phyloP scores from a whole-genome alignment of 805 yeast genomes.

The Torulaspora franciscae region DNA sequence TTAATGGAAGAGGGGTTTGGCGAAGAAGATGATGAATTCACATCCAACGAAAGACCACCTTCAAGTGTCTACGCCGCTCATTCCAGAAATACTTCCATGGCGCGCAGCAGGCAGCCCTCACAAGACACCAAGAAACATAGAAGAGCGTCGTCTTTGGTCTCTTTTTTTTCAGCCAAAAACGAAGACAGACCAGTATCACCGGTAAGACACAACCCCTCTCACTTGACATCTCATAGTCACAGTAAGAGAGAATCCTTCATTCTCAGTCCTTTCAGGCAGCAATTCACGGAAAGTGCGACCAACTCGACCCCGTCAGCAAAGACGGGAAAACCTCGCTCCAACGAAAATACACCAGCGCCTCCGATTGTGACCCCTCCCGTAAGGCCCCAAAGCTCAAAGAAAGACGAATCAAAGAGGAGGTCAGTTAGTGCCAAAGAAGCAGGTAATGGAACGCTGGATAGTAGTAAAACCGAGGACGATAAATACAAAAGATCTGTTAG shows the following conservation, averaged over 20 bases:
- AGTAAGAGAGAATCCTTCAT: constrained; percentile 21
- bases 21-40: constrained; percentile 1
- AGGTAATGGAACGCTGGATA: constrained; percentile 9
- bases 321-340: constrained; percentile 5
- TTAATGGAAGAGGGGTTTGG: constrained; percentile 7
- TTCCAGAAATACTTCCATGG: constrained; percentile 24
- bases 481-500: constrained; percentile 42
- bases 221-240: constrained; percentile 6
- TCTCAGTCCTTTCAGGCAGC: constrained; percentile 25
- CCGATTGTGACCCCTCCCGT: constrained; percentile 10
- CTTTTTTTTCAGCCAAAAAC: constrained; percentile 39
- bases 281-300: constrained; percentile 21
- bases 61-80: constrained; percentile 40
- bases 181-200: constrained; percentile 21
- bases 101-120: constrained; percentile 17
- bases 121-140: constrained; percentile 41
- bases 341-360: constrained; percentile 7
- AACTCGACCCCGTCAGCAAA: constrained; percentile 17
- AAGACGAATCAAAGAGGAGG: constrained; percentile 39
- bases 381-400: constrained; percentile 14
- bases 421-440: constrained; percentile 49
- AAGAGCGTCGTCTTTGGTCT: constrained; percentile 57
- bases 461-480: constrained; percentile 17
- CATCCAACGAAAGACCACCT: constrained; percentile 35
- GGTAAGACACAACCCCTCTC: constrained; percentile 6